Evolutionary conservation across 805 yeast genomes (phyloP).

Genomic region (Starmerella apis): DNA sequence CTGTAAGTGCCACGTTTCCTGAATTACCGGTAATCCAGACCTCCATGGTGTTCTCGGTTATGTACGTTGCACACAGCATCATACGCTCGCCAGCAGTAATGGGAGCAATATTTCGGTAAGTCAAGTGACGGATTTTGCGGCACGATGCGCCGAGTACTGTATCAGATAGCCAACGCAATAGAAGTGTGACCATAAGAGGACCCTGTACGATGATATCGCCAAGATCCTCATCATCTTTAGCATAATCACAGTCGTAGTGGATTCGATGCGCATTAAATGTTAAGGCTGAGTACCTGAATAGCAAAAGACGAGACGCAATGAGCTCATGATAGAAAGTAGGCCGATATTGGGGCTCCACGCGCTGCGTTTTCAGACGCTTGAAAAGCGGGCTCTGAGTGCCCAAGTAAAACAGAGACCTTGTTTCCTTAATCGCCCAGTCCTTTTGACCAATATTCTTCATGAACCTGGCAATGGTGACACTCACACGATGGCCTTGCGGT

Average conservation of each 20-base stretch:
- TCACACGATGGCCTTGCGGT: slow-evolving; percentile 22
- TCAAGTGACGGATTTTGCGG: slow-evolving; percentile 30
- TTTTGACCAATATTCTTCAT: slow-evolving; percentile 30
- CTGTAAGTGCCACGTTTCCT: slow-evolving; percentile 3
- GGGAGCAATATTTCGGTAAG: slow-evolving; percentile 44
- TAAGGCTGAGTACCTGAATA: slow-evolving; percentile 59
- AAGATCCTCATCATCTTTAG: slow-evolving; percentile 46
- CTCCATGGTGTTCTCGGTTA: slow-evolving; percentile 5
- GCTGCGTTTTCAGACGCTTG: neutral
- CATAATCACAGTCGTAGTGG: slow-evolving; percentile 57
- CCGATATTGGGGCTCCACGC: neutral
- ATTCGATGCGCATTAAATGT: slow-evolving; percentile 77
- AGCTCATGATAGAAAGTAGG: slow-evolving; percentile 25
- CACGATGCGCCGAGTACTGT: slow-evolving; percentile 20
- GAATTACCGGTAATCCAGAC: neutral
- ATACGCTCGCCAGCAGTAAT: slow-evolving; percentile 36
- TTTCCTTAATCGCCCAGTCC: slow-evolving; percentile 39
- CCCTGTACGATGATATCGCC: slow-evolving; percentile 65
- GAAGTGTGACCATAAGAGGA: slow-evolving; percentile 57
- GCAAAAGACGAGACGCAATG: slow-evolving; percentile 37
- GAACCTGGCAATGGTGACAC: slow-evolving; percentile 48
- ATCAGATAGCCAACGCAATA: slow-evolving; percentile 42
- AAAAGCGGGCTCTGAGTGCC: slow-evolving; percentile 13
- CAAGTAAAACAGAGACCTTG: slow-evolving; percentile 54
- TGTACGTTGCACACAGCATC: neutral